Base-by-base conservation (phyloP, 2,329 filamentous ascomycete genomes). In the Apiospora phragmitis region DNA sequence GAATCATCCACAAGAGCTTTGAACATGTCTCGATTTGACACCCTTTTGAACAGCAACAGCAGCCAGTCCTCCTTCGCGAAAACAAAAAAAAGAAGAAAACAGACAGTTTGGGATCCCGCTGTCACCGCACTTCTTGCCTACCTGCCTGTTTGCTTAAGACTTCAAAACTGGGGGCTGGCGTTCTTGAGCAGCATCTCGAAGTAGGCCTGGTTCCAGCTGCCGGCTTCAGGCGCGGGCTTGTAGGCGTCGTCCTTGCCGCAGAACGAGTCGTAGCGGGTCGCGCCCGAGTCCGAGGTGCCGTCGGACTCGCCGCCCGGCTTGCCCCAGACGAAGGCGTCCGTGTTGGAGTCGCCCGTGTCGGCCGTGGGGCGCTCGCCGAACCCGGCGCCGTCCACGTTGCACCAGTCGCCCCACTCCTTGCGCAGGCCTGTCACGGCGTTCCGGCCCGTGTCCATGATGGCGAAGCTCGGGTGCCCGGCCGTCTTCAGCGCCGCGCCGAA, bases 141-240 rank as follows among this genome's bases (percentile, higher is more conserved):
- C 4, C 4, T 35, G 8, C 35, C 3, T 18, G 16, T 8, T 14
- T 43, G 42, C 42, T 43, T 43, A 4, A 14, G 42, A 16, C 18
- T 18, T 62, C 62, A 69, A 73, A 87, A 85, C 2, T 84, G 77
- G 29, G 86, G 86, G 74, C 85, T 84, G 68, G 86, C 85, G 73
- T 88, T 88, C 71, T 80, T 82, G 68, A 89, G 79, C 3, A 89
- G 79, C 79, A 86, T 84, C 78, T 83, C 85, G 75, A 88, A 88
- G 80, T 88, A 89, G 29, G 82, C 84, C 79, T 88, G 82, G 80
- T 91, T 91, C 91, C 91, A 93, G 21, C 84, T 82, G 42, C 91
- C 90, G 21, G 90, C 90, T 80, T 92, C 89, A 49, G 91, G 91
- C 1, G 91, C 89, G 14, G 90, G 90, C 79, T 88, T 80, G 65